Evolutionary conservation across 2,329 filamentous ascomycete genomes (phyloP).

Genomic region (Tolypocladium pustulatum): DNA sequence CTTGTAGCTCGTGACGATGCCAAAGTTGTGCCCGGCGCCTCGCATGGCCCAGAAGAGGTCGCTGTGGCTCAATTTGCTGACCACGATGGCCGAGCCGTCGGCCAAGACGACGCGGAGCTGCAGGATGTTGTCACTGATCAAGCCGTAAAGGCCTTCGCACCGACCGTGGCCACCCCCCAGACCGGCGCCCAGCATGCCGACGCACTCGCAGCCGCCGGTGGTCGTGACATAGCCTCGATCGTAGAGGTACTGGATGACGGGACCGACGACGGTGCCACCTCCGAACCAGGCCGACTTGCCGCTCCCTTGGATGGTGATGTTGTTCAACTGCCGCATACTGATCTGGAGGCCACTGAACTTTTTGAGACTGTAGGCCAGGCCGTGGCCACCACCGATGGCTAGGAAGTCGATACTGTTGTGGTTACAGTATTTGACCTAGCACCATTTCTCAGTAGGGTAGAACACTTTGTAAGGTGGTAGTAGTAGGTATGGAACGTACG

Average conservation of each 20-base stretch:
- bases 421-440: slow-evolving; percentile 11
- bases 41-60: slow-evolving; percentile 25
- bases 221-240: slow-evolving; percentile 5
- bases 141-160: slow-evolving; percentile 16
- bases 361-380: slow-evolving; percentile 3
- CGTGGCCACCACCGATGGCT: slow-evolving; percentile 11
- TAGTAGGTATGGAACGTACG: too few species aligned
- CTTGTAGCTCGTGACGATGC: slow-evolving; percentile 16
- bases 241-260: slow-evolving; percentile 2
- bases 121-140: slow-evolving; percentile 22
- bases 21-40: slow-evolving; percentile 24
- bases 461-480: too few species aligned
- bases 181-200: slow-evolving; percentile 17
- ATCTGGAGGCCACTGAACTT: slow-evolving; percentile 14
- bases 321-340: slow-evolving; percentile 5
- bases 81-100: slow-evolving; percentile 12
- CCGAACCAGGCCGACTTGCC: background rate
- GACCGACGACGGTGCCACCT: slow-evolving; percentile 1
- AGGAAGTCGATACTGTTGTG: slow-evolving; percentile 11
- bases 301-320: slow-evolving; percentile 3
- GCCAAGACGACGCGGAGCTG: slow-evolving; percentile 20
- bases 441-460: too few species aligned
- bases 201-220: slow-evolving; percentile 2
- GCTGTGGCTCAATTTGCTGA: slow-evolving; percentile 11
- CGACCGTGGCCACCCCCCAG: slow-evolving; percentile 21